Conservation (phyloP, 805 yeast genomes). For the Cyberlindnera maritima region DNA sequence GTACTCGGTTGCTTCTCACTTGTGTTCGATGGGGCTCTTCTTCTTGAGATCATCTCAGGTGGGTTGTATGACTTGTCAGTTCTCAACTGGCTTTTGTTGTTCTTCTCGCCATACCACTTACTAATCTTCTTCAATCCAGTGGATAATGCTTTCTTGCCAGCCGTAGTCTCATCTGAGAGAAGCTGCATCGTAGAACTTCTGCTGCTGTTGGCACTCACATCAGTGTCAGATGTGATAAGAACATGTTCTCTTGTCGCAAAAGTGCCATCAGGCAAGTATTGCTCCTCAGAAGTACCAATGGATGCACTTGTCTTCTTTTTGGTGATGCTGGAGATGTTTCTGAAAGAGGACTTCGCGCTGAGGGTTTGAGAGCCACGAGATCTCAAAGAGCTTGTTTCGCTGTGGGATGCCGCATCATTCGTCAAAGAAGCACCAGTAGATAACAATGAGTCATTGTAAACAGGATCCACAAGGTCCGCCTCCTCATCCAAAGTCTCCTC, state of each 20-base stretch:
- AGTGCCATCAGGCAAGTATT: constrained; percentile 29
- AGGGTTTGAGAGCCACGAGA: constrained; percentile 7
- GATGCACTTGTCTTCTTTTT: constrained; percentile 25
- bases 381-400: constrained; percentile 18
- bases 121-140: constrained; percentile 58
- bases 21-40: constrained; percentile 33
- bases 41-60: constrained; percentile 69
- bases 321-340: neutral
- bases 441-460: too few species aligned
- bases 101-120: constrained; percentile 63
- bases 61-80: constrained; percentile 28
- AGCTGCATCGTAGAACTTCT: constrained; percentile 23
- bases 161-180: constrained; percentile 27
- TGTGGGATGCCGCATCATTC: constrained; percentile 5
- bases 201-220: constrained; percentile 4
- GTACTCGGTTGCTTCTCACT: constrained; percentile 8
- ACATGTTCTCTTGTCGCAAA: constrained; percentile 21
- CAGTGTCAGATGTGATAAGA: constrained; percentile 17
- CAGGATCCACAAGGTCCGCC: neutral
- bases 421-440: too few species aligned
- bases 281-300: constrained; percentile 27
- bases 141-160: constrained; percentile 38
- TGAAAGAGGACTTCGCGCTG: constrained; percentile 6
- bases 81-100: constrained; percentile 17
- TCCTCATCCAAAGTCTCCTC: constrained; percentile 1